Evolutionary conservation across 805 yeast species (phyloP), one percentile per base, ranked within the genome.

Genomic region (Starmera quercuum): DNA sequence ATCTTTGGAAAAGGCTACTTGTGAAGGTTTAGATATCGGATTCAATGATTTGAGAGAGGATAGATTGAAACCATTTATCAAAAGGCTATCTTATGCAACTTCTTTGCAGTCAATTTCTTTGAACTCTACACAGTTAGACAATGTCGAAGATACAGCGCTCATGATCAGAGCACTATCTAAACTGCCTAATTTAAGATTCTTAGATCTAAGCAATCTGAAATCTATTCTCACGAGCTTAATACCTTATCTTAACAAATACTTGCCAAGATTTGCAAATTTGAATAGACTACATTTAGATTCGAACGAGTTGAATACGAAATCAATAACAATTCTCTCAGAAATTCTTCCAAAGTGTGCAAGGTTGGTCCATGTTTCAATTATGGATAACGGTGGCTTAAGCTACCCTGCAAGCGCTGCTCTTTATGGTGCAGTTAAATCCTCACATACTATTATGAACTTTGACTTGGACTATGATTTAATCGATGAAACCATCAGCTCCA

Each of bases 21-120:
- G 73, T 17, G 58, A 73, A 42, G 96, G 96, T 4, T 56, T 88
- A 6, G 96, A 87, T 61, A 47, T 88, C 15, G 94, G 95, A 4
- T 88, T 80, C 49, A 88, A 88, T 52, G 88, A 84, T 51, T 58
- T 82, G 24, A 48, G 52, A 13, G 44, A 53, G 54, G 36, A 51
- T 52, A 38, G 56, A 47, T 30, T 49, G 27, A 47, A 46, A 19
- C 51, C 53, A 13, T 32, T 51, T 30, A 46, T 46, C 17, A 51
- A 47, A 33, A 45, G 36, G 22, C 34, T 44, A 1, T 30, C 33
- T 16, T 34, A 26, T 26, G 42, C 45, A 7, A 12, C 37, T 4
- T 35, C 60, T 14, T 45, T 74, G 39, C 49, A 59, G 32, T 71
- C 75, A 46, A 51, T 81, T 25, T 79, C 94, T 31, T 54, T 84